Evolutionary conservation across 805 yeast genomes (phyloP), one percentile per base, ranked within the genome.

Genomic region (Cyberlindnera amylophila): DNA sequence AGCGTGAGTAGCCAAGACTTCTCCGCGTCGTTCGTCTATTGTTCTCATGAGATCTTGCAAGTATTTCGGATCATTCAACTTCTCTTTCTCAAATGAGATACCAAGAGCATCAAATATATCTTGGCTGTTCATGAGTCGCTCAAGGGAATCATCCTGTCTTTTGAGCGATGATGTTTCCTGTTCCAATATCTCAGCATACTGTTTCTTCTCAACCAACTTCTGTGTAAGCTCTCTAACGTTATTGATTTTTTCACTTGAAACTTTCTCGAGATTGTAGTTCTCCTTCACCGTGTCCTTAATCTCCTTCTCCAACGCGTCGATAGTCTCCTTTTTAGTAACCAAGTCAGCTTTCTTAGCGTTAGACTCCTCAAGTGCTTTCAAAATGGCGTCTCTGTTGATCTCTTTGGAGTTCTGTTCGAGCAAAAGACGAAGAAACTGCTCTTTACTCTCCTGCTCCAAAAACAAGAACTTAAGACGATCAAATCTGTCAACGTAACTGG

Each of bases 381-480:
- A 54, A 10, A 69, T 61, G 18, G 69, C 73, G n/a, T 50, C 54
- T 15, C 57, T 64, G 23, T 61, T 62, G 13, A 67, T 54, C 24
- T 52, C 47, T 28, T 46, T 39, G 1, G 56, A 53, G 28, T 62
- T 51, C 41, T 61, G 58, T 40, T 61, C 66, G 11, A 77, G 63
- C 9, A 83, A 62, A 21, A 67, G 64, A 29, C 84, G 62, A 29
- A 84, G 62, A 59, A 84, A 83, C 58, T 76, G 74, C 49, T 82
- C 86, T 47, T 84, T 75, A 4, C 88, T 73, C 48, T 82, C 89
- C 53, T 82, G 85, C 57, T 84, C 91, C 32, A 82, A 58, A 54
- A 79, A 84, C 42, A 80, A 73, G 47, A 81, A 81, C 52, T 81
- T 79, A 32, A 82, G 64, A 44, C 81, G 72, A 14, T 74, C 71